Base-by-base conservation (phyloP, 1,139 yeast genomes). In the Scheffersomyces titani region DNA sequence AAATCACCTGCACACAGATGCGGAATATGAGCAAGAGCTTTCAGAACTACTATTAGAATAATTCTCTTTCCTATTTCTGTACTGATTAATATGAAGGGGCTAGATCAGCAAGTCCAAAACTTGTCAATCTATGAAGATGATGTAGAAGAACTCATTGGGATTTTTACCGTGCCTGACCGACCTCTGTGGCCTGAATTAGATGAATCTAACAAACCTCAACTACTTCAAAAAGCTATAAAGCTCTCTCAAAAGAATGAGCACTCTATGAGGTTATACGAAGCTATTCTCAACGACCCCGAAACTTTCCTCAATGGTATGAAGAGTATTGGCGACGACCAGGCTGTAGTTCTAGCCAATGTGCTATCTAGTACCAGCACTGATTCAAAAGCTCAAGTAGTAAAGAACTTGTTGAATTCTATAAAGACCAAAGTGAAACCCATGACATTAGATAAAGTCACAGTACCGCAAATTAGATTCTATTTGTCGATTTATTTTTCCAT, bases 401-500 rank as follows among this genome's bases (percentile, higher is more conserved):
- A 53, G 6, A 64, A 62, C 36, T 54, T 69, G 4, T 56, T 65
- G 46, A 64, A 61, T 51, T 54, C 51, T 5, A 54, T 67, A 20
- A 60, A 62, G 53, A 55, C 20, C 3, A 20, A 51, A 22, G 44
- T 47, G 46, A 50, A 47, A 24, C 20, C 45, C 4, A 44, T 56
- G 19, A 54, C 48, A 19, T 44, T 20, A 5, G n/a, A 24, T 2
- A 52, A 52, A n/a, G 24, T 30, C 6, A 24, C 50, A 18, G 44
- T 19, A 19, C 68, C 30, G 40, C 52, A 55, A 24, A 50, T 51
- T 11, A 54, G 52, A 30, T 63, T 61, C 52, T 68, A 64, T 52
- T 54, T 70, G 6, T 61, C 60, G 20, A 55, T 63, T 1, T 72
- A 71, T 52, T 60, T 70, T 22, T 54, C 61, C 5, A 47, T 72